Conservation (phyloP, 345 rosid species). For the Carallia pectinifolia region DNA sequence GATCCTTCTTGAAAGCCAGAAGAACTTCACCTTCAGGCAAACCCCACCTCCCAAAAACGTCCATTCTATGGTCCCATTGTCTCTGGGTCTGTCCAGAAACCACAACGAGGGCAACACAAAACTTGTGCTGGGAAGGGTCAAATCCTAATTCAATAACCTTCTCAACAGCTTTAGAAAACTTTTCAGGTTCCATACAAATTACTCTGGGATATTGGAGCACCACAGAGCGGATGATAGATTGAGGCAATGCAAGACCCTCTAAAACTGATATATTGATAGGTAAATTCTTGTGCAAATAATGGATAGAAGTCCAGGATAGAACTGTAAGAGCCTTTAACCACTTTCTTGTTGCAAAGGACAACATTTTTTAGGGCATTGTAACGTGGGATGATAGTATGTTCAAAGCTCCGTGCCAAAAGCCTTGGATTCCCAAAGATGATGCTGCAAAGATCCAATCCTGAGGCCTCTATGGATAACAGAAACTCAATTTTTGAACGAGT, state of each 20-base stretch:
- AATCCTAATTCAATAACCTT: neutral
- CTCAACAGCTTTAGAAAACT: neutral
- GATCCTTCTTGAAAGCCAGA: neutral
- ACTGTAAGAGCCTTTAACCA: neutral
- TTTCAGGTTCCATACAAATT: neutral
- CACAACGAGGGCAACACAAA: neutral
- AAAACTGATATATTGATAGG: slow-evolving; percentile 16
- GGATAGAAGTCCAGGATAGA: neutral
- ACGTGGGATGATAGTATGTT: neutral
- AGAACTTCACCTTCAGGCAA: neutral
- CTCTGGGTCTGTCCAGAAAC: too few relatives aligned
- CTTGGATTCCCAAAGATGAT: neutral
- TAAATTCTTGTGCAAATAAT: slow-evolving; percentile 16
- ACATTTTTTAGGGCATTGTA: neutral
- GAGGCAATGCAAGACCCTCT: slow-evolving; percentile 22
- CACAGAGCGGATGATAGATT: slow-evolving; percentile 15
- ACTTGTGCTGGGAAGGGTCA: neutral
- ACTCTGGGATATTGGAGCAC: neutral
- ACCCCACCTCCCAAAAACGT: neutral
- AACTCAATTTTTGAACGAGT: neutral
- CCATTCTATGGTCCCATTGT: neutral
- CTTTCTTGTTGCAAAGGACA: neutral
- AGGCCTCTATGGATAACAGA: neutral
- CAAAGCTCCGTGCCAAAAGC: neutral
- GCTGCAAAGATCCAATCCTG: neutral